Evolutionary conservation across 257 asterid genomes (phyloP), one percentile per base, ranked within the genome.

Genomic region (Cynanchum wilfordii): DNA sequence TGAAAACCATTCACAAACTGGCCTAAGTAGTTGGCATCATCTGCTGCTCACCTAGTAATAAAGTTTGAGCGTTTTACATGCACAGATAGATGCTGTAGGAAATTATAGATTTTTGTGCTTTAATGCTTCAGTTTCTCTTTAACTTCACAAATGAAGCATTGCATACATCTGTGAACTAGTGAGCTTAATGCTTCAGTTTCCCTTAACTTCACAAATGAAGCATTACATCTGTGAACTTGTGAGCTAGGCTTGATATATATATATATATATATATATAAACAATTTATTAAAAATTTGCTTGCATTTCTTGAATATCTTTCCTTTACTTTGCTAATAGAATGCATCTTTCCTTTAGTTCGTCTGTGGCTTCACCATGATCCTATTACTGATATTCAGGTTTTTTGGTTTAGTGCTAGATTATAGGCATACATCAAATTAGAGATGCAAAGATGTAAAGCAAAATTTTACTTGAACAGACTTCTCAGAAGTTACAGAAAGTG

Each of bases 1-100:
- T 93, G 96, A 83, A 86, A 72, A 86, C 96, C 70, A 90, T 93
- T 66, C 97, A 90, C 85, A 93, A 81, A 82, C 79, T 93, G 75
- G 78, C 82, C 52, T 87, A 82, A 81, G 52, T 68, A 19, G 72
- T 70, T 5, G 55, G 65, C 29, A n/a, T 50, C 27, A 24, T 62
- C 4, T 52, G 12, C 50, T 17, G 33, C 4, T 40, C 30, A 47
- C 68, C n/a, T 50, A 7, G 33, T 55, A 73, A 78, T 78, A 73
- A 49, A 74, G 69, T 74, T 62, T 24, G 55, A 30, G 55, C 36
- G 13, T 56, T 50, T 57, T 25, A 30, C 20, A 9, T 2, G 19
- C 38, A 47, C 33, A 36, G 24, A 36, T 36, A 30, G 60, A 68
- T 45, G n/a, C 63, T 10, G 55, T 19, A 25, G 73, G 47, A 29